Conservation (phyloP, 129 eudicot species). For the Flaveria linearis region DNA sequence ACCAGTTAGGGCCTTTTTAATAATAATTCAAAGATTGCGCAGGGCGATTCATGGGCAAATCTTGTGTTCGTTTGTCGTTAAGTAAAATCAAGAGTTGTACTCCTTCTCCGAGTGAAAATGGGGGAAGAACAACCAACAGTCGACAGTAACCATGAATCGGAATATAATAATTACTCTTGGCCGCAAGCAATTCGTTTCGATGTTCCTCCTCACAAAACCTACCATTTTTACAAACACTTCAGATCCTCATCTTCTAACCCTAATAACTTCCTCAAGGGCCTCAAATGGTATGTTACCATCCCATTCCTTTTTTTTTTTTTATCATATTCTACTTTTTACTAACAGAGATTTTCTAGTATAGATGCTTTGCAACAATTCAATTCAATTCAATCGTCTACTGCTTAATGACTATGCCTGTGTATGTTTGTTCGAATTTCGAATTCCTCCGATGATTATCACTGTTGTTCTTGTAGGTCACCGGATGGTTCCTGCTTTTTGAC, state of each 20-base stretch:
- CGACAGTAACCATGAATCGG: slow-evolving; percentile 10
- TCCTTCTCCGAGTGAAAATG: neutral
- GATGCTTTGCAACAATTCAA: neutral
- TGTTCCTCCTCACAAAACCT: slow-evolving; percentile 59
- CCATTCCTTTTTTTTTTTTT: neutral
- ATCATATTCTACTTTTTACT: too few relatives aligned
- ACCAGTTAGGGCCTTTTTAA: too few relatives aligned
- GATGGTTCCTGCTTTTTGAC: slow-evolving; percentile 92
- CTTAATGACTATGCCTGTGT: neutral
- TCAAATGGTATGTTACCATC: slow-evolving; percentile 55
- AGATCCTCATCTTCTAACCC: slow-evolving; percentile 57
- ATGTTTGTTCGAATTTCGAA: neutral
- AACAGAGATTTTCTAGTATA: too few relatives aligned
- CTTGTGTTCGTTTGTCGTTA: neutral
- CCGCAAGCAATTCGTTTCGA: slow-evolving; percentile 63
- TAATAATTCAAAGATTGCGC: too few relatives aligned
- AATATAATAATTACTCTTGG: slow-evolving; percentile 31
- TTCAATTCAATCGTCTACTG: neutral
- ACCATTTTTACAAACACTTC: slow-evolving; percentile 68
- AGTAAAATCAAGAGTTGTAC: too few relatives aligned
- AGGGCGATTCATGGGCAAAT: too few relatives aligned
- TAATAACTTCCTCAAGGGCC: slow-evolving; percentile 75
- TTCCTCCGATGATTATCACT: neutral
- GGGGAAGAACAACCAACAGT: slow-evolving; percentile 24
- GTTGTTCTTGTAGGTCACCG: slow-evolving; percentile 65